Conservation (phyloP, 768 basidiomycete genomes). For the Leccinum fibrillosum region DNA sequence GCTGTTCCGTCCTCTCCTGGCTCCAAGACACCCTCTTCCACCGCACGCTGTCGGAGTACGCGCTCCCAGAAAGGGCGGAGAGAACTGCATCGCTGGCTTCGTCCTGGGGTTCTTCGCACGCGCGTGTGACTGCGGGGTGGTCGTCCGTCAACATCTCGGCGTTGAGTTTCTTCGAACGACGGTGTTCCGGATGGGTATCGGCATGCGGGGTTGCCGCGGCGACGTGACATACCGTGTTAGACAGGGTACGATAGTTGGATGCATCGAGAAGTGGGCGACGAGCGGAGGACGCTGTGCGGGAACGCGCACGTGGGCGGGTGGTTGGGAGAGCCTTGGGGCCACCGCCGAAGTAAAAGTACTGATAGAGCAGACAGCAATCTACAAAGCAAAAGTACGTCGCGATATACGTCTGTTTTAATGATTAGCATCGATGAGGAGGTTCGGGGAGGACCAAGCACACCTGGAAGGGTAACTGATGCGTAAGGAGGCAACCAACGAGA, state of each 20-base stretch:
- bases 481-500: slow-evolving; percentile 86
- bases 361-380: slow-evolving; percentile 70
- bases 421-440: slow-evolving; percentile 4
- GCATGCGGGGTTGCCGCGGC: slow-evolving; percentile 66
- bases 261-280: slow-evolving; percentile 53
- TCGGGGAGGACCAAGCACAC: slow-evolving; percentile 40
- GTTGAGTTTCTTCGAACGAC: slow-evolving; percentile 26
- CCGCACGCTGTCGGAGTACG: slow-evolving; percentile 67
- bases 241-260: slow-evolving; percentile 66
- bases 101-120: slow-evolving; percentile 30
- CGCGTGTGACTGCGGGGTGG: slow-evolving; percentile 9
- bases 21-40: slow-evolving; percentile 69
- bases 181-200: slow-evolving; percentile 42
- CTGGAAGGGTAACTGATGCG: slow-evolving; percentile 93
- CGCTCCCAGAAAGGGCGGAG: slow-evolving; percentile 65
- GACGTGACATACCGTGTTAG: slow-evolving; percentile 67
- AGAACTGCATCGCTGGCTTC: slow-evolving; percentile 52
- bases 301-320: slow-evolving; percentile 38
- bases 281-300: slow-evolving; percentile 40
- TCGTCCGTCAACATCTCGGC: slow-evolving; percentile 25
- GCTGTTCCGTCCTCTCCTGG: slow-evolving; percentile 57
- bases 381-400: slow-evolving; percentile 88
- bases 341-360: slow-evolving; percentile 76
- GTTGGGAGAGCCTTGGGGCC: slow-evolving; percentile 33
- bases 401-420: slow-evolving; percentile 66